These are phyloP conservation scores for Dactylonectria estremocensis DNA, from an alignment of 2,329 filamentous ascomycete genomes.

Conservation along the genomic window DNA sequence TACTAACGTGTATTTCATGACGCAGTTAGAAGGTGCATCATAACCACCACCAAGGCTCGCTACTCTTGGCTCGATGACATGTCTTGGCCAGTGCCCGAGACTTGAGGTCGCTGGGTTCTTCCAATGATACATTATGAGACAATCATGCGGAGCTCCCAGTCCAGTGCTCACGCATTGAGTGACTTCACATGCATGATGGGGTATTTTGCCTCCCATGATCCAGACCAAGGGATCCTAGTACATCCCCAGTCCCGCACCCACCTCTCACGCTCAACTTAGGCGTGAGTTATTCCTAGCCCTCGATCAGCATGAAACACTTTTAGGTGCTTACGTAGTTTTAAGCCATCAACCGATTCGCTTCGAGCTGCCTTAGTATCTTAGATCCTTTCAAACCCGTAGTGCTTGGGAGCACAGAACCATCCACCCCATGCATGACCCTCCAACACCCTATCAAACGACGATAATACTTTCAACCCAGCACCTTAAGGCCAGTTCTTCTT, in stretches of 20 bases:
- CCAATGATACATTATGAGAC: neutral
- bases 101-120: slow-evolving; percentile 19
- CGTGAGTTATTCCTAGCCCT: neutral
- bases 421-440: neutral
- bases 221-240: slow-evolving; percentile 20
- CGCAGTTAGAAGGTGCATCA: slow-evolving; percentile 26
- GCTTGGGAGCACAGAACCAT: slow-evolving; percentile 7
- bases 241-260: neutral
- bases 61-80: slow-evolving; percentile 35
- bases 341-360: slow-evolving; percentile 13
- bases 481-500: neutral
- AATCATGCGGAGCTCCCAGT: slow-evolving; percentile 13
- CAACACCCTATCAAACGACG: slow-evolving; percentile 2
- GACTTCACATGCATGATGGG: slow-evolving; percentile 22
- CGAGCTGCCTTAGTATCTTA: slow-evolving; percentile 1
- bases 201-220: neutral
- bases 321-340: neutral
- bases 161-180: slow-evolving; percentile 14
- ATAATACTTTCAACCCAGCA: slow-evolving; percentile 3
- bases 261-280: neutral
- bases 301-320: neutral
- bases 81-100: slow-evolving; percentile 22
- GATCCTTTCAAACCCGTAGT: neutral
- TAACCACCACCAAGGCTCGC: slow-evolving; percentile 32
- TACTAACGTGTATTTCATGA: slow-evolving; percentile 44